Evolutionary conservation across 2,329 filamentous ascomycete species (phyloP).

Genomic region (Cyphellophora attinorum): DNA sequence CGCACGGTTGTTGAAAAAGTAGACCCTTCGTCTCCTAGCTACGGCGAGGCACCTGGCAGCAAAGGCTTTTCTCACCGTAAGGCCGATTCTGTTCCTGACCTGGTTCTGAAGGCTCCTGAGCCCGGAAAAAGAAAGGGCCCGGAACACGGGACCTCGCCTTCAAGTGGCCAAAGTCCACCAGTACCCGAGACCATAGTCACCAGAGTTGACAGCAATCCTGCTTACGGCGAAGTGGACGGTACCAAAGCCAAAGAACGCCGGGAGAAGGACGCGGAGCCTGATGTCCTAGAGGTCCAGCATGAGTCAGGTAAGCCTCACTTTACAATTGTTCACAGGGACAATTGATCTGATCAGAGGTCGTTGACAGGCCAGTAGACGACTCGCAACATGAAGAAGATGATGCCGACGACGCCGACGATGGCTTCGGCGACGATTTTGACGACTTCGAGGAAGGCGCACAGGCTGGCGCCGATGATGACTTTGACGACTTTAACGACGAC

Average conservation of each 20-base stretch:
- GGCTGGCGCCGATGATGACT: slow-evolving; percentile 56
- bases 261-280: slow-evolving; percentile 33
- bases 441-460: slow-evolving; percentile 40
- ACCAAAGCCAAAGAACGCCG: slow-evolving; percentile 30
- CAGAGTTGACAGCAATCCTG: slow-evolving; percentile 30
- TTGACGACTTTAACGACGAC: slow-evolving; percentile 44
- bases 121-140: slow-evolving; percentile 9
- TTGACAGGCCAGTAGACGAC: slow-evolving; percentile 1
- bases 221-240: slow-evolving; percentile 23
- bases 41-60: slow-evolving; percentile 55
- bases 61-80: slow-evolving; percentile 45
- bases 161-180: slow-evolving; percentile 5
- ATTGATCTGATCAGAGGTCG: slow-evolving; percentile 43
- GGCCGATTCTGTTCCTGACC: slow-evolving; percentile 51
- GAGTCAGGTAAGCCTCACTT: slow-evolving; percentile 46
- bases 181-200: slow-evolving; percentile 36
- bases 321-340: slow-evolving; percentile 35
- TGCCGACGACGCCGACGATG: slow-evolving; percentile 15
- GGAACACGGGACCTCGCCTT: slow-evolving; percentile 1
- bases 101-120: slow-evolving; percentile 38
- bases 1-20: slow-evolving; percentile 54
- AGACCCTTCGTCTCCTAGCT: slow-evolving; percentile 44
- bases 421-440: slow-evolving; percentile 42
- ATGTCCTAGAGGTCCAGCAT: slow-evolving; percentile 34
- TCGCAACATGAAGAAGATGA: slow-evolving; percentile 13